phyloP scores from a whole-genome alignment of 2,329 filamentous ascomycete genomes.

The Ceratocystis diversiconidia region DNA sequence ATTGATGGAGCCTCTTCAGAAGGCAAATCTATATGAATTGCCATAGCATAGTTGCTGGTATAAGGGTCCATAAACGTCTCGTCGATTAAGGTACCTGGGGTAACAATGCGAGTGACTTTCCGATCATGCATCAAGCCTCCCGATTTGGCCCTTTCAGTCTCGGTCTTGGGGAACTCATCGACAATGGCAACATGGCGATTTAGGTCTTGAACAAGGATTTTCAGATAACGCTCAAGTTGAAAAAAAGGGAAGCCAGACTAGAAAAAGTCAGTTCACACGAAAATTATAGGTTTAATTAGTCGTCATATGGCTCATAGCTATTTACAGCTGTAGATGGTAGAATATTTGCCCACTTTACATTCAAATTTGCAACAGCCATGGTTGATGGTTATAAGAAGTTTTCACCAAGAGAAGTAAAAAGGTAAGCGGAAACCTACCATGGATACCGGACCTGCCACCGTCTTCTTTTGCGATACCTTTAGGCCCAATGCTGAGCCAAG shows the following conservation, averaged over 20 bases:
- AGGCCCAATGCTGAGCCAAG: slow-evolving; percentile 74
- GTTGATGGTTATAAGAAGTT: background rate
- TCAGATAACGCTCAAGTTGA: slow-evolving; percentile 84
- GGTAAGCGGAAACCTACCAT: slow-evolving; percentile 48
- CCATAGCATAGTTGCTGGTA: slow-evolving; percentile 83
- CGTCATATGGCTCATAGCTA: background rate
- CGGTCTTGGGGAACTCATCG: slow-evolving; percentile 68
- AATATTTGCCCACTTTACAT: too few species aligned
- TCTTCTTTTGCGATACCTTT: slow-evolving; percentile 71
- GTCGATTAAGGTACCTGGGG: slow-evolving; percentile 88
- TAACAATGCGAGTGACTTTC: slow-evolving; percentile 73
- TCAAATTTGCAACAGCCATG: background rate
- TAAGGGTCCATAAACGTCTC: slow-evolving; percentile 94
- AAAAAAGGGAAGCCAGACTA: slow-evolving; percentile 86
- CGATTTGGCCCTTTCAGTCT: slow-evolving; percentile 53
- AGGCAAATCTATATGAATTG: slow-evolving; percentile 45
- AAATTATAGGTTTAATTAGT: background rate
- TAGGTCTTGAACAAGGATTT: slow-evolving; percentile 79
- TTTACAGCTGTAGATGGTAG: background rate
- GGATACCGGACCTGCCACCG: slow-evolving; percentile 61
- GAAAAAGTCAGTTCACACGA: background rate
- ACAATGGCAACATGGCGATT: slow-evolving; percentile 86
- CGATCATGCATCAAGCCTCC: slow-evolving; percentile 67
- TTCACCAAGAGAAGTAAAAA: slow-evolving; percentile 18
- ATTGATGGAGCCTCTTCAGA: background rate